Base-by-base conservation (phyloP, 805 yeast genomes). In the Metschnikowia noctiluminum region DNA sequence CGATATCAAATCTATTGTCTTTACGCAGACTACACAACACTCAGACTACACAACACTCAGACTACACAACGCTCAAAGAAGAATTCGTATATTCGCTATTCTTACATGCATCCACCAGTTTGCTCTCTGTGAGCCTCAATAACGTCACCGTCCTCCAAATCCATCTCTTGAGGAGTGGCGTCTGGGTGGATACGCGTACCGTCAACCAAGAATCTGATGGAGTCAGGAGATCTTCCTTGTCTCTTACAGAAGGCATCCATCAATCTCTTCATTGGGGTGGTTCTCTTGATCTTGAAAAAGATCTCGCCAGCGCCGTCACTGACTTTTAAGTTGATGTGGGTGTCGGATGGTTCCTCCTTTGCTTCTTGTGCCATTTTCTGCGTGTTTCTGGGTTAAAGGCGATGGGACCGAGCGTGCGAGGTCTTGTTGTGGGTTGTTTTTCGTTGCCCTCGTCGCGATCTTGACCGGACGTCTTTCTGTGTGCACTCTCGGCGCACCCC, bases 161-260 rank as follows among this genome's bases (percentile, higher is more conserved):
- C 98, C 61, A 94, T 78, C 54, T 83, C 88, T 37, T 87, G 96
- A 7, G 99, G 98, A 5, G 99, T 94, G 61, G 88, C 89, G 51
- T 86, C 91, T 9, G 91, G 87, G 55, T 80, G 77, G 51, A 94
- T 84, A 64, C 98, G 83, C 58, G 89, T 87, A 55, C 99, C 99
- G 57, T 94, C 99, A 64, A 85, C 85, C 62, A 94, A 76, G 68
- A 94, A 94, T 68, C 98, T 82, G 66, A 94, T 74, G 44, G 92
- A 81, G 58, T 80, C 82, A 63, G 86, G 72, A 55, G 86, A 82
- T 68, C 92, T 92, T 39, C 98, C 98, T 64, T 92, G 96, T 76
- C 99, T 87, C 73, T 91, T 91, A 68, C 98, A 95, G 68, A 92
- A 94, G 11, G 97, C 96, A 63, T 92, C 98, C 90, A 94, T 92